Evolutionary conservation across 2,329 filamentous ascomycete species (phyloP), one percentile per base, ranked within the genome.

Genomic region (Fusarium nisikadoi): DNA sequence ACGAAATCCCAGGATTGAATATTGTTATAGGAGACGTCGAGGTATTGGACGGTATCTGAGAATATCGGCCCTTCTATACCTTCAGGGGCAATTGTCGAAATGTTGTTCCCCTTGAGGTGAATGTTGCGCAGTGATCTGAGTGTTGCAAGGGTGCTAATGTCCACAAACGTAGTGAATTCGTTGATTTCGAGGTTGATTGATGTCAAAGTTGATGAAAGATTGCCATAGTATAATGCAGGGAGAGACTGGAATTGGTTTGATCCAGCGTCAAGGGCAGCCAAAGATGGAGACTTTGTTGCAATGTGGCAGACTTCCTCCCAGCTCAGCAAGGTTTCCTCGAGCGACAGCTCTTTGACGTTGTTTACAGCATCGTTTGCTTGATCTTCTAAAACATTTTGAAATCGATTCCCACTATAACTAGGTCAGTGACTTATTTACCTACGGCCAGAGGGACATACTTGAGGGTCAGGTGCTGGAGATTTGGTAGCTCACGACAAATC

Each of bases 21-120:
- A 20, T 86, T 81, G 81, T 95, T 95, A 80, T 91, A 90, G 2
- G 93, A 94, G 23, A 95, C 79, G 78, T 95, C 93, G 20, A 95
- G 82, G 68, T 92, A 92, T 47, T 86, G 86, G 10, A 94, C 78
- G 4, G 80, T 86, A 0, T 80, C 47, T 7, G 88, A 79, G 75
- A 93, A 91, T 12, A 86, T 75, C 8, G 89, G 82, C 2, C 76
- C 73, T 8, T 74, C 35, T 2, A 49, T 38, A 19, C 71, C 75
- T 12, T 77, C 64, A 4, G 80, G 62, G 11, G 77, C 73, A 29
- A 87, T 79, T 20, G 81, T 77, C 20, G 83, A 82, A 70, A 97
- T 93, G 54, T 84, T 86, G 82, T 97, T 97, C 55, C 91, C 90
- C 75, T 97, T 95, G 56, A 98, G 86, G 57, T 94, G 88, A 1